Conservation (phyloP, 805 yeast species). For the Yamadazyma paraphyllophila region DNA sequence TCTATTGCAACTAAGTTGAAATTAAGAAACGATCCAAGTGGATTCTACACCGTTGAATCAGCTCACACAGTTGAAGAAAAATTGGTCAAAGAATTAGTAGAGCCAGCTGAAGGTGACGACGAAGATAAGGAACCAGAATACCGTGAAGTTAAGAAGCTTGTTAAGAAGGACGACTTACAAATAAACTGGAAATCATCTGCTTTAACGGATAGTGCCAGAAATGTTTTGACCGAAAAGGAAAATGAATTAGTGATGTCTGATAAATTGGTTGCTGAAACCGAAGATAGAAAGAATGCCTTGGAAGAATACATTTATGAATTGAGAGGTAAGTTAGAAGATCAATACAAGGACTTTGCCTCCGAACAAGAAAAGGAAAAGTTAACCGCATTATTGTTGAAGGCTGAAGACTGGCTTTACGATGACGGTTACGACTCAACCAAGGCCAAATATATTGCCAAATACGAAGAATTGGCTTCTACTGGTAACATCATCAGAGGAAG, state of each 20-base stretch:
- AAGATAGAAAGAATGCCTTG: constrained; percentile 95
- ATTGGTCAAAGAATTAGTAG: constrained; percentile 83
- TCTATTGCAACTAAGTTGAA: constrained; percentile 85
- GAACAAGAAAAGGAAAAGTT: constrained; percentile 86
- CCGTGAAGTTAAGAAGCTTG: constrained; percentile 87
- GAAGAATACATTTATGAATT: constrained; percentile 98
- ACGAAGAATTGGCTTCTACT: constrained; percentile 91
- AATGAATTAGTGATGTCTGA: constrained; percentile 82
- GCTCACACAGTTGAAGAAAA: constrained; percentile 95
- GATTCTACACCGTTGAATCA: constrained; percentile 87
- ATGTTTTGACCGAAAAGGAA: constrained; percentile 76
- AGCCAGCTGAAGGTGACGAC: constrained; percentile 44
- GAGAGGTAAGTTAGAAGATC: constrained; percentile 94
- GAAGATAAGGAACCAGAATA: constrained; percentile 80
- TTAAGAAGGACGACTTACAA: constrained; percentile 78
- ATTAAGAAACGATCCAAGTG: constrained; percentile 96
- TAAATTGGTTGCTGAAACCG: constrained; percentile 96
- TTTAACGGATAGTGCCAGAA: constrained; percentile 54
- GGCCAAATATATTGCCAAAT: constrained; percentile 96
- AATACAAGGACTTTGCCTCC: constrained; percentile 82
- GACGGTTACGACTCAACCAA: constrained; percentile 96
- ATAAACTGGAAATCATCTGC: constrained; percentile 64
- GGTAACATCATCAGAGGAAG: constrained; percentile 97
- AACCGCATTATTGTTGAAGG: constrained; percentile 66
- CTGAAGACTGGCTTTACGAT: constrained; percentile 98